Base-by-base conservation (phyloP, 257 asterid species). In the Lantana camara region DNA sequence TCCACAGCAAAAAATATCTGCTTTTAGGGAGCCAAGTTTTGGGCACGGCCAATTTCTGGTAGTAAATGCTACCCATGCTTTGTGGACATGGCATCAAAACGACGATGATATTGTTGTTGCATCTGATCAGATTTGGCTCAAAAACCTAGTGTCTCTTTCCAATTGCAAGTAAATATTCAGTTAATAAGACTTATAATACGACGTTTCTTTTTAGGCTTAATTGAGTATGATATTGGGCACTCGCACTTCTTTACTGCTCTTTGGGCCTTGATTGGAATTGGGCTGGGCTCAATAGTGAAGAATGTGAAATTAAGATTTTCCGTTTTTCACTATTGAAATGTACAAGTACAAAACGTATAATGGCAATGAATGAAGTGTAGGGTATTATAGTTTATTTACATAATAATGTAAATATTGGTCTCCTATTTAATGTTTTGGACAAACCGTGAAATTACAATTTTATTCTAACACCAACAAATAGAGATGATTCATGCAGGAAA, bases 51-150 rank as follows among this genome's bases (percentile, higher is more conserved):
- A 72, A 6, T 32, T 90, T 0, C 67, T 40, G 65, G 77, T 90
- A 24, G 64, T 75, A 21, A 93, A 90, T 63, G 83, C 60, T 37
- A 87, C 80, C 34, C 91, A 87, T 72, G 96, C 97, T 3, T 22
- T 16, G 14, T 93, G 99, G 99, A 52, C 73, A 7, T 93, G 97
- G 97, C 91, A 85, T 24, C 66, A 87, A 72, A 93, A 93, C 52
- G 84, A 85, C 38, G 83, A 83, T 4, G 66, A 76, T 42, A 76
- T 29, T 55, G 67, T 77, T 7, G 79, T 74, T 63, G 56, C 71
- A 6, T 69, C 89, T 0, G 98, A 93, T 53, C 23, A 70, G 44
- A 22, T 84, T n/a, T 85, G 84, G 95, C n/a, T 90, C 21, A 71
- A 16, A 16, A 78, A 65, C 68, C 83, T 81, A 23, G 60, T 63